phyloP scores from a whole-genome alignment of 148 eudicot genomes.

The Diospyros lotus region DNA sequence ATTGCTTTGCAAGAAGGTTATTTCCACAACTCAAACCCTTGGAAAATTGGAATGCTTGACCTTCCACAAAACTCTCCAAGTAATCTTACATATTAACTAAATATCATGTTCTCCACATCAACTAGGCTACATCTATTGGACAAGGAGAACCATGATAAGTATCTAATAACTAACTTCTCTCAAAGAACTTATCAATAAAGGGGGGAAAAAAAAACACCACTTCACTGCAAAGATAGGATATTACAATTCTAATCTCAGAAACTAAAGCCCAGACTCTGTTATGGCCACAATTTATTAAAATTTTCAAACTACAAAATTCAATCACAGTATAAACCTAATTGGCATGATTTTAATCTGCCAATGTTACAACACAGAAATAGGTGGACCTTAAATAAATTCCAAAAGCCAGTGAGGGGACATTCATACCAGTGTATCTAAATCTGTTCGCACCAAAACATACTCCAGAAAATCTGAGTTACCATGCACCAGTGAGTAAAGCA shows the following conservation, averaged over 20 bases:
- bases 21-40: no score
- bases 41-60: no score
- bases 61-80: no score
- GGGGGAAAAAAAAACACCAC: neutral
- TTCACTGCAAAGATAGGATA: neutral
- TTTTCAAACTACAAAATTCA: neutral
- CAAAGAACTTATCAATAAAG: neutral
- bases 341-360: no score
- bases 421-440: slow-evolving; percentile 91
- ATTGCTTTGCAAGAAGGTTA: no score
- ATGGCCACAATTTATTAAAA: neutral
- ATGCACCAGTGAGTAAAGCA: slow-evolving; percentile 83
- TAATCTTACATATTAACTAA: neutral
- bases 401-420: slow-evolving; percentile 9
- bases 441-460: slow-evolving; percentile 96
- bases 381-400: neutral
- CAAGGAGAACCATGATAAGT: no score
- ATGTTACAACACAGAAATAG: neutral
- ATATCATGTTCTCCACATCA: neutral
- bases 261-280: neutral
- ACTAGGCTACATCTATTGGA: neutral
- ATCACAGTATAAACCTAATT: neutral
- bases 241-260: neutral
- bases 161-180: no score
- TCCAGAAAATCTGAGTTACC: slow-evolving; percentile 93